phyloP scores from a whole-genome alignment of 192 early-diverging fungal species.

The Coemansia sp. region DNA sequence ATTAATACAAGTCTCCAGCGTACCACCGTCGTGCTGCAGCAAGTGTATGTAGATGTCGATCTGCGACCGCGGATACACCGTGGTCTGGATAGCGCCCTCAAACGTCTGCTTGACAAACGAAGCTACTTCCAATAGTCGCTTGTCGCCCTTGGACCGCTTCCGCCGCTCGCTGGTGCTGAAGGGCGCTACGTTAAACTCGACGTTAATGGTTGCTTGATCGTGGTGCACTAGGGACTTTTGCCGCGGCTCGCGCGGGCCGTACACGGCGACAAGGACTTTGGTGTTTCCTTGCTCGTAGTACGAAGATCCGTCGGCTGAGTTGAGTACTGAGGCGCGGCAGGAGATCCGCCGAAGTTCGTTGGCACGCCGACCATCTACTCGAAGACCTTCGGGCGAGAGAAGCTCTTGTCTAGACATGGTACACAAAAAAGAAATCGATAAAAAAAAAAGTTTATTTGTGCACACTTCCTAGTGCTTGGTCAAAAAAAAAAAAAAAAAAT shows the following conservation, averaged over 20 bases:
- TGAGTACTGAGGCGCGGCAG: constrained; percentile 75
- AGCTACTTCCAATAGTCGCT: constrained; percentile 86
- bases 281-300: constrained; percentile 98
- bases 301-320: constrained; percentile 89
- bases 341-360: constrained; percentile 85
- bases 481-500: background rate
- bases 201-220: constrained; percentile 80
- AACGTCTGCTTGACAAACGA: constrained; percentile 87
- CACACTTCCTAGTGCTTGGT: background rate
- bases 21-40: constrained; percentile 92
- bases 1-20: constrained; percentile 76
- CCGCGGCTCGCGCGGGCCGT: constrained; percentile 86
- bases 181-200: constrained; percentile 88
- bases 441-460: background rate
- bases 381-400: constrained; percentile 73
- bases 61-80: constrained; percentile 82
- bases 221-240: constrained; percentile 59
- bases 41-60: constrained; percentile 93
- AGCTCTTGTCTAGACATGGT: constrained; percentile 54
- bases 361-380: constrained; percentile 88
- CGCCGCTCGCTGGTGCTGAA: constrained; percentile 90
- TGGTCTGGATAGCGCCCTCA: constrained; percentile 79
- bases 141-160: constrained; percentile 82
- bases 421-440: background rate
- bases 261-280: constrained; percentile 86